phyloP scores from a whole-genome alignment of 2,329 filamentous ascomycete genomes.

The Colletotrichum liriopes region DNA sequence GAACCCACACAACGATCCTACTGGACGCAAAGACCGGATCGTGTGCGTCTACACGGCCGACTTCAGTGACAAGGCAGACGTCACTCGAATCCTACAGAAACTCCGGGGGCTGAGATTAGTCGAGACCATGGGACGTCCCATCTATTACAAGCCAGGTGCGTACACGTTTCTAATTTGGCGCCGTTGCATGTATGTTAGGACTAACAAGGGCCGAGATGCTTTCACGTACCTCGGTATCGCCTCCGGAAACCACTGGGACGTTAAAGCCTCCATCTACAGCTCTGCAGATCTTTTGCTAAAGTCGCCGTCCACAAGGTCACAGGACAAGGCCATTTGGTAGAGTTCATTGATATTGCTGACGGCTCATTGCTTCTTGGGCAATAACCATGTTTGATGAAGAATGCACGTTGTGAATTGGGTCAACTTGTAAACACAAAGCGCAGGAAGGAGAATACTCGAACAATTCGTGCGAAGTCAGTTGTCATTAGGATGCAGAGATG shows the following conservation, averaged over 20 bases:
- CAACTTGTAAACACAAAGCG: background rate
- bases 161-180: conserved; percentile 45
- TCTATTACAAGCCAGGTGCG: conserved; percentile 86
- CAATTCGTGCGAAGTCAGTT: too few relatives aligned
- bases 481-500: too few relatives aligned
- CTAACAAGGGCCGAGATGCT: conserved; percentile 66
- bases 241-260: conserved; percentile 72
- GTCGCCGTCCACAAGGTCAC: background rate
- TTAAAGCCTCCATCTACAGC: conserved; percentile 72
- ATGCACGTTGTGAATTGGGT: background rate
- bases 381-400: background rate
- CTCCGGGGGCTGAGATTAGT: conserved; percentile 76
- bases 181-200: background rate
- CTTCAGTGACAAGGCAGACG: conserved; percentile 78
- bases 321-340: background rate
- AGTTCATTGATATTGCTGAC: background rate
- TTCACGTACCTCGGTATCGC: conserved; percentile 78
- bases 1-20: conserved; percentile 52
- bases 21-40: conserved; percentile 65
- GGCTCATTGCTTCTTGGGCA: background rate
- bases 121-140: conserved; percentile 59
- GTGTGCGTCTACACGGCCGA: conserved; percentile 86
- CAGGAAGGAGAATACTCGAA: background rate
- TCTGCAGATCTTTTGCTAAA: conserved; percentile 58
- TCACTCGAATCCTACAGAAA: conserved; percentile 76